Conservation (phyloP, 495 filamentous ascomycete genomes). For the Darksidea phi region DNA sequence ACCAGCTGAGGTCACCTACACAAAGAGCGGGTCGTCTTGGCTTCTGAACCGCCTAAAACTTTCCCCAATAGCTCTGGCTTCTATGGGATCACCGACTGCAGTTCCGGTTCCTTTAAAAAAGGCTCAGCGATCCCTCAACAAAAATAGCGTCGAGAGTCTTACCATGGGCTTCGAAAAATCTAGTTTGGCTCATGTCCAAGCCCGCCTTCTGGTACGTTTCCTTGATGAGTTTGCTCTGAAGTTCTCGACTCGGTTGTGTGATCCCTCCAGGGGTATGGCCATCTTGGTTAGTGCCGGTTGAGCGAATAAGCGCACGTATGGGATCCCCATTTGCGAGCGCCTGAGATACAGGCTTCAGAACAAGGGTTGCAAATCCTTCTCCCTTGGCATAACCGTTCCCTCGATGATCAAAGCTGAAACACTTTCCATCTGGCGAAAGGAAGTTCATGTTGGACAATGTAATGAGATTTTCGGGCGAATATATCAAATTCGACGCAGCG, state of each 20-base stretch:
- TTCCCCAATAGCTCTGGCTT: constrained; percentile 54
- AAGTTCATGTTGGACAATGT: constrained; percentile 28
- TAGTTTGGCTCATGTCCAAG: constrained; percentile 32
- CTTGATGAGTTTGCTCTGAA: constrained; percentile 3
- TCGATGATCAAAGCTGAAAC: constrained; percentile 35
- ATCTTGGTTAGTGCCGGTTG: constrained; percentile 46
- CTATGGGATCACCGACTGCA: constrained; percentile 53
- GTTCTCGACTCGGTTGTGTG: constrained; percentile 3
- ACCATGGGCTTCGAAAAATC: constrained; percentile 18
- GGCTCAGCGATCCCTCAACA: no score
- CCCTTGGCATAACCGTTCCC: constrained; percentile 49
- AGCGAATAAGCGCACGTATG: constrained; percentile 48
- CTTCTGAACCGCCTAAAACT: constrained; percentile 45
- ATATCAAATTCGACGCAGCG: constrained; percentile 2
- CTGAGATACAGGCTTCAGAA: constrained; percentile 43
- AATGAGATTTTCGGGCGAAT: not conserved
- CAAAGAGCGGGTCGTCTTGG: constrained; percentile 8
- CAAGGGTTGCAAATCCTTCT: constrained; percentile 38
- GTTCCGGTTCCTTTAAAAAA: no score
- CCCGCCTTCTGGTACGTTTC: constrained; percentile 1
- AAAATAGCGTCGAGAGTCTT: no score
- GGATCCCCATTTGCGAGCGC: constrained; percentile 38
- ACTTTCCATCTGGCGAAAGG: constrained; percentile 20
- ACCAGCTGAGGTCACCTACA: not conserved
- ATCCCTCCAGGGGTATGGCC: constrained; percentile 42